These are phyloP conservation scores for Pigoraptor vietnamica DNA, from an alignment of 78 protist species.

Conservation along the genomic window DNA sequence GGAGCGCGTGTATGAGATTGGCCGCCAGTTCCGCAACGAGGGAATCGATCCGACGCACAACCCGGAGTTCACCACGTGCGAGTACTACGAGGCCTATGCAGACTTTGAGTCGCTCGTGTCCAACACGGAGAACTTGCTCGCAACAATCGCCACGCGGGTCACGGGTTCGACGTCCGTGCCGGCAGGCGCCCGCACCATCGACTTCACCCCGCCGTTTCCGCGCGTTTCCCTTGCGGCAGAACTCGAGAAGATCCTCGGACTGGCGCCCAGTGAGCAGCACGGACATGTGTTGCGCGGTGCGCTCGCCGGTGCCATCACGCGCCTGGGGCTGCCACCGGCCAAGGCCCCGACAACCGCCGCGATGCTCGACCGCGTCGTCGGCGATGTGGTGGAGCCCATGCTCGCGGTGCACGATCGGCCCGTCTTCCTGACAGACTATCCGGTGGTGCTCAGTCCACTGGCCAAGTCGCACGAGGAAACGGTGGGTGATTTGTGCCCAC, in stretches of 20 bases:
- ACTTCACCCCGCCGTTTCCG: slow-evolving; percentile 96
- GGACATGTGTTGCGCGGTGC: background rate
- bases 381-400: slow-evolving; percentile 80
- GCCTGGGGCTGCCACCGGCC: background rate
- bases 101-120: slow-evolving; percentile 93
- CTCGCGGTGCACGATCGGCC: slow-evolving; percentile 93
- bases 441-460: slow-evolving; percentile 95
- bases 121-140: slow-evolving; percentile 72
- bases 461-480: slow-evolving; percentile 85
- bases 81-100: slow-evolving; percentile 96
- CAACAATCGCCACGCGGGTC: background rate
- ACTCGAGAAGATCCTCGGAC: slow-evolving; percentile 45
- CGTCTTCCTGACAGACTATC: slow-evolving; percentile 95
- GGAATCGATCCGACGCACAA: slow-evolving; percentile 94
- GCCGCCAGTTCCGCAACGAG: slow-evolving; percentile 98
- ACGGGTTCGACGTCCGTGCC: background rate
- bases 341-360: background rate
- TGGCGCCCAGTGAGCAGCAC: background rate
- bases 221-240: slow-evolving; percentile 81
- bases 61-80: slow-evolving; percentile 99
- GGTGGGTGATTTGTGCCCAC: background rate
- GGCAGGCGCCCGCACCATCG: slow-evolving; percentile 40
- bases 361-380: background rate
- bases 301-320: background rate
- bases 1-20: slow-evolving; percentile 98